These are phyloP conservation scores for Agrocybe praecox DNA, from an alignment of 768 basidiomycete genomes.

Conservation along the genomic window DNA sequence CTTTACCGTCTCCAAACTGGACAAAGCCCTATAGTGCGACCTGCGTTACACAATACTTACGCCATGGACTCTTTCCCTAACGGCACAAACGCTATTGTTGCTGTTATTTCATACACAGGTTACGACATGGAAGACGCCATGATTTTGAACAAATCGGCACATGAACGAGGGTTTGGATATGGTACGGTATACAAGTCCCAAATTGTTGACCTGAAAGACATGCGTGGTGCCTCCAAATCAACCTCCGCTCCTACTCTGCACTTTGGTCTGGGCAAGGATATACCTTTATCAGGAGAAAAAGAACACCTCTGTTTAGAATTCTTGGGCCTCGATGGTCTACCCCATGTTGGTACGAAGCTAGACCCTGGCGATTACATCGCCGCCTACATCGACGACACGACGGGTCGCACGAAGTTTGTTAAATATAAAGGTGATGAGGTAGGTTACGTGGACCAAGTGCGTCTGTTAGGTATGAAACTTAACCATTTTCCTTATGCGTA, in stretches of 20 bases:
- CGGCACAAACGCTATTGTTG: slow-evolving; percentile 96
- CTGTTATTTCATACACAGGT: slow-evolving; percentile 99
- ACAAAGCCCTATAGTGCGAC: slow-evolving; percentile 94
- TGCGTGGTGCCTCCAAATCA: slow-evolving; percentile 65
- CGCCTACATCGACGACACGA: slow-evolving; percentile 86
- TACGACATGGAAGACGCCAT: slow-evolving; percentile 99
- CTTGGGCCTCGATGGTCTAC: slow-evolving; percentile 85
- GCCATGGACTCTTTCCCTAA: slow-evolving; percentile 99
- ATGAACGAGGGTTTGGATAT: slow-evolving; percentile 97
- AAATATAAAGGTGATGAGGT: slow-evolving; percentile 98
- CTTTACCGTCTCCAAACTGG: slow-evolving; percentile 94
- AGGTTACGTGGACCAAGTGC: slow-evolving; percentile 88
- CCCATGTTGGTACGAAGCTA: slow-evolving; percentile 71
- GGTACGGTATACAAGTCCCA: slow-evolving; percentile 97
- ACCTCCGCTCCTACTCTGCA: slow-evolving; percentile 70
- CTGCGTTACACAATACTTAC: slow-evolving; percentile 88
- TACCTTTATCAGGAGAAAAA: slow-evolving; percentile 51
- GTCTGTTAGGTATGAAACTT: slow-evolving; percentile 70
- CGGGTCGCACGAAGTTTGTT: slow-evolving; percentile 78
- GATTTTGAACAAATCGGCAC: slow-evolving; percentile 98
- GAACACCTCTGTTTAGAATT: slow-evolving; percentile 45
- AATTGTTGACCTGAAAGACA: slow-evolving; percentile 85
- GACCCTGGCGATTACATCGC: slow-evolving; percentile 79
- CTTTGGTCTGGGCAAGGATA: slow-evolving; percentile 85
- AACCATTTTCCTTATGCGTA: background rate